Base-by-base conservation (phyloP, 148 eudicot species). In the Silene uniflora region DNA sequence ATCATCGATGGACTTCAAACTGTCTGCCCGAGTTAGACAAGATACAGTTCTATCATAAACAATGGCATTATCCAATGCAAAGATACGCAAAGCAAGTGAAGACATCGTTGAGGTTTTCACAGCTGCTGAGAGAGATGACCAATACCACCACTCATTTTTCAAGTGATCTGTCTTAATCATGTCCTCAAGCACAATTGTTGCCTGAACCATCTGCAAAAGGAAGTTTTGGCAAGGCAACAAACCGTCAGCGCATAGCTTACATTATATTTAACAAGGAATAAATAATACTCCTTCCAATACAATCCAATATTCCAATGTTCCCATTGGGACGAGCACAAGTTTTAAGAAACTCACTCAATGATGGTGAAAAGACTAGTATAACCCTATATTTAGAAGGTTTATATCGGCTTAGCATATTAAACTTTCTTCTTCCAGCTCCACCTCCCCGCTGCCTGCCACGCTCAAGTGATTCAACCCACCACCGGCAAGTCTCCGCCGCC, bases 111-210 rank as follows among this genome's bases (percentile, higher is more conserved):
- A 85, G 63, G 82, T 87, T 79, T 83, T 87, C 62, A 87, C 88
- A 19, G 95, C 95, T 65, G 92, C 89, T 60, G 95, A 84, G 2
- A 89, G 82, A 24, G 95, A 90, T 14, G 95, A 90, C 95, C 95
- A 90, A 83, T 87, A 90, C 89, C 91, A 88, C 90, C 95, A 85
- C 8, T 79, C 78, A 29, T 83, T 90, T 74, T 74, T 86, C 79
- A 91, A 80, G 85, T 86, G 84, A 35, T 84, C 91, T 10, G 88
- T 47, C 81, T 84, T 90, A 11, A 91, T 91, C 92, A 86, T 86
- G 77, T 91, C 92, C 67, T 91, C 96, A 7, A 89, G 82, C n/a
- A 84, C 78, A 58, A 91, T 83, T 14, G 87, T 76, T 21, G 92
- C 88, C 84, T 86, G 92, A 27, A 89, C 88, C 90, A 91, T 86